A percentile compares a stretch with the other conserved stretches of the same genome.
These are phyloP conservation scores for Carex arenaria DNA, from an alignment of 202 grass and related monocot species.

Conservation along the genomic window DNA sequence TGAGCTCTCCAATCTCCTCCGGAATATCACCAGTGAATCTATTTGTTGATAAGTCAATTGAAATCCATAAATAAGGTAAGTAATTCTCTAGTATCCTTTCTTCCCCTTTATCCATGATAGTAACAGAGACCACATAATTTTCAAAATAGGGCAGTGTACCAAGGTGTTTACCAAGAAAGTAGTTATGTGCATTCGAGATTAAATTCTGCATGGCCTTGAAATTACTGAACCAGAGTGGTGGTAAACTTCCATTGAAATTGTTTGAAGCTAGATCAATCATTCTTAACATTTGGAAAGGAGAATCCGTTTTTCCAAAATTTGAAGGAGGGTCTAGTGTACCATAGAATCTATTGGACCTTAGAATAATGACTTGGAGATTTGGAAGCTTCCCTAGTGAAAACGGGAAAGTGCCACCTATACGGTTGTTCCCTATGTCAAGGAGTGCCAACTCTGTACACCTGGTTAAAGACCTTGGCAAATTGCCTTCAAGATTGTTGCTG, in stretches of 20 bases:
- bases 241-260: not conserved
- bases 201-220: not conserved
- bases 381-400: no score
- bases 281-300: not conserved
- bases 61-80: not conserved
- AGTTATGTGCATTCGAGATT: not conserved
- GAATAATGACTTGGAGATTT: no score
- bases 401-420: no score
- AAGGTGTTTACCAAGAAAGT: not conserved
- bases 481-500: not conserved
- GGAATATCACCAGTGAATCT: not conserved
- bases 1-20: not conserved
- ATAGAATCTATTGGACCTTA: no score
- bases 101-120: not conserved
- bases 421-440: not conserved
- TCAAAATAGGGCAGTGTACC: no score
- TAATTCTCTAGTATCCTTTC: not conserved
- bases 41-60: not conserved
- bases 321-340: not conserved
- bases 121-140: not conserved
- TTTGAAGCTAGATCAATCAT: constrained; percentile 5
- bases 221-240: not conserved
- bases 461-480: not conserved
- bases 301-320: not conserved
- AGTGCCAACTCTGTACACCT: not conserved